Evolutionary conservation across 176 grass and related monocot genomes (phyloP).

Genomic region (Carex littledalei): DNA sequence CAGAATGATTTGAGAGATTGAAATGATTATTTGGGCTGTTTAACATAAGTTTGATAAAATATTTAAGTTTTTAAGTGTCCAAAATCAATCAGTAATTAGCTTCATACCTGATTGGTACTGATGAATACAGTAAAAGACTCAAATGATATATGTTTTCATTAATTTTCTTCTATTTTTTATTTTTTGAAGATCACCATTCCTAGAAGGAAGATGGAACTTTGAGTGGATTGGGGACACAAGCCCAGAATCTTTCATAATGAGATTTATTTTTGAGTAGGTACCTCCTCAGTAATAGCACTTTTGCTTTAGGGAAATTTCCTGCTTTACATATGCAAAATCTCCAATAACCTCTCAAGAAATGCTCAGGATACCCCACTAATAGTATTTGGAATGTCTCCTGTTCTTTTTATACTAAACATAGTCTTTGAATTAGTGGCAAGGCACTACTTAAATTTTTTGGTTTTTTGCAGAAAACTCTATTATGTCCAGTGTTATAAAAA

Average conservation of each 20-base stretch:
- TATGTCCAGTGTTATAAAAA: too few relatives aligned
- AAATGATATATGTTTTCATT: neutral
- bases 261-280: constrained; percentile 82
- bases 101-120: neutral
- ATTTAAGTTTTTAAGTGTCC: neutral
- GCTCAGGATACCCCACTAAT: neutral
- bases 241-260: constrained; percentile 65
- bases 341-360: neutral
- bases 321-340: neutral
- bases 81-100: neutral
- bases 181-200: constrained; percentile 71
- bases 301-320: neutral
- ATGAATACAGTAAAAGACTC: neutral
- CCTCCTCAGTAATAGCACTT: constrained; percentile 15
- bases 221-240: constrained; percentile 90
- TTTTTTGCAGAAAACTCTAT: neutral
- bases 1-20: neutral
- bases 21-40: neutral
- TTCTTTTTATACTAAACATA: neutral
- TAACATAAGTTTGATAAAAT: neutral
- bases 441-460: neutral
- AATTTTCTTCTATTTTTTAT: neutral
- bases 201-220: constrained; percentile 94
- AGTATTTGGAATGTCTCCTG: neutral
- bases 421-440: neutral